phyloP scores from a whole-genome alignment of 345 rosid species.

The Eucalyptus pauciflora region DNA sequence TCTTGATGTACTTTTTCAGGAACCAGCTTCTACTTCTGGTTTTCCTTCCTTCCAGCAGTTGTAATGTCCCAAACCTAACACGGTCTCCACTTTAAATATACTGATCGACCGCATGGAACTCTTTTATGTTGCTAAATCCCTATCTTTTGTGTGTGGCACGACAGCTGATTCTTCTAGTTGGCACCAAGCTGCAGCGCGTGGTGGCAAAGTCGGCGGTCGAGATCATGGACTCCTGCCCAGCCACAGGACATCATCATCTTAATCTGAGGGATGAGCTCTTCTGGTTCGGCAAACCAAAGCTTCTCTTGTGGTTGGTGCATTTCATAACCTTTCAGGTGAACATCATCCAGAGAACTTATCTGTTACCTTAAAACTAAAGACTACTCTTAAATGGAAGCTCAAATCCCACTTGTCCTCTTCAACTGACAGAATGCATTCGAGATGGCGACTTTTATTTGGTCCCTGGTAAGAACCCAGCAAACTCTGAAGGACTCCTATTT shows the following conservation, averaged over 20 bases:
- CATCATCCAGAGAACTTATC: not conserved
- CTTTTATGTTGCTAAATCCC: not conserved
- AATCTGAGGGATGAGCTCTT: constrained; percentile 52
- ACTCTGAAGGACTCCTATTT: not conserved
- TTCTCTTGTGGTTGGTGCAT: constrained; percentile 39
- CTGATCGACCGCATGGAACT: not conserved
- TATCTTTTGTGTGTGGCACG: not conserved
- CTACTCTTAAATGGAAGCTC: not conserved
- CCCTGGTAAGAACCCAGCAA: constrained; percentile 25
- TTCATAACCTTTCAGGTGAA: constrained; percentile 53
- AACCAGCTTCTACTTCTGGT: constrained; percentile 44
- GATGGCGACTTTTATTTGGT: constrained; percentile 63
- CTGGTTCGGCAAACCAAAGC: constrained; percentile 49
- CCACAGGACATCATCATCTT: constrained; percentile 10
- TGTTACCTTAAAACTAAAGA: not conserved
- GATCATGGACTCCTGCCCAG: constrained; percentile 16
- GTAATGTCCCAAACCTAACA: constrained; percentile 17
- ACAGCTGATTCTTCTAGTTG: constrained; percentile 45
- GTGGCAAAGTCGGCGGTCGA: constrained; percentile 57
- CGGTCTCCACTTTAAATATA: not conserved
- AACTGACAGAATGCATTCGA: constrained; percentile 52
- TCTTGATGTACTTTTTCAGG: constrained; percentile 15
- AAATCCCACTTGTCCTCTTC: not conserved
- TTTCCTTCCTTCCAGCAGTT: constrained; percentile 53
- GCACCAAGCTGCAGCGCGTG: constrained; percentile 50